phyloP scores from a whole-genome alignment of 257 asterid genomes.

The Mentha longifolia region DNA sequence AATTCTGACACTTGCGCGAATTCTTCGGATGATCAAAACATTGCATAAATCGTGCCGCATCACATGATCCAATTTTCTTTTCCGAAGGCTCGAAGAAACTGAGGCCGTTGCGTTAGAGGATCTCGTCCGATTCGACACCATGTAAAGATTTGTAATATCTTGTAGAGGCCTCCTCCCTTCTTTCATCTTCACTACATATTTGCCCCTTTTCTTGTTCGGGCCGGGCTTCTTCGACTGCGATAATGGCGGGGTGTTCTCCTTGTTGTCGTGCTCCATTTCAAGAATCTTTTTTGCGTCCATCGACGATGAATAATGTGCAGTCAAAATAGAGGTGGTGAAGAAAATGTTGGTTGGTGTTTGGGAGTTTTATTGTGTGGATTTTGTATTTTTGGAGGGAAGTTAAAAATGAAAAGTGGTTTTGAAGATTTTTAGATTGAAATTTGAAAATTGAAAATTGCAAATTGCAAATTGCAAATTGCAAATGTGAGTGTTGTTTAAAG shows the following conservation, averaged over 20 bases:
- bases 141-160: neutral
- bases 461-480: neutral
- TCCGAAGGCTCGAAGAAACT: neutral
- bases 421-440: neutral
- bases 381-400: constrained; percentile 5
- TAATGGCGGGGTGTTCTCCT: neutral
- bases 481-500: neutral
- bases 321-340: neutral
- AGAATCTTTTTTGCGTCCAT: neutral
- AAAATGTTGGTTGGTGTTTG: neutral
- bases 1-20: no score
- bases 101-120: neutral
- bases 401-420: neutral
- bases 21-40: no score
- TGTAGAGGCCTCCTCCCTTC: neutral
- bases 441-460: neutral
- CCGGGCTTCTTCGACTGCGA: neutral
- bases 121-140: neutral
- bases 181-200: neutral
- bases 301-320: neutral
- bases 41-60: no score
- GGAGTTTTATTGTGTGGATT: neutral
- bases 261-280: neutral
- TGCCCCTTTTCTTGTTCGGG: neutral
- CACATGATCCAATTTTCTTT: neutral